Evolutionary conservation across 495 filamentous ascomycete genomes (phyloP).

Genomic region (Xylaria grammica): DNA sequence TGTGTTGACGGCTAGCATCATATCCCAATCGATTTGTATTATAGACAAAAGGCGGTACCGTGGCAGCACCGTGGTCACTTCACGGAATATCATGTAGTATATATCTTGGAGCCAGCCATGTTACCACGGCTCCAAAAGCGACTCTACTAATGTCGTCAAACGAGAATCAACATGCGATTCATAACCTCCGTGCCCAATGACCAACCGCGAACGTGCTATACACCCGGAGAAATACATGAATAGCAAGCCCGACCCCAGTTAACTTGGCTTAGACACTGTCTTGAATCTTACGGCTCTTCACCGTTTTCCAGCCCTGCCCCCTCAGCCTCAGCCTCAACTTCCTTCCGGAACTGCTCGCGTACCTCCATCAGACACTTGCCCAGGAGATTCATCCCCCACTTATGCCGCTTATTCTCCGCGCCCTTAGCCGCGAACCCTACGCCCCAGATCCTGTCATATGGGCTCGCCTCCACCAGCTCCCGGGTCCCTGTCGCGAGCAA

Average conservation of each 20-base stretch:
- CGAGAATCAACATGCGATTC: not conserved
- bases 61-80: slow-evolving; percentile 26
- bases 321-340: slow-evolving; percentile 20
- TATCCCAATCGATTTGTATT: slow-evolving; percentile 31
- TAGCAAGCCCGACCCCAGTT: not conserved
- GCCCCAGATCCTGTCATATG: slow-evolving; percentile 70
- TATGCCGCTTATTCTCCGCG: slow-evolving; percentile 50
- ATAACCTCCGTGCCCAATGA: not conserved
- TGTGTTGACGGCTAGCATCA: slow-evolving; percentile 28
- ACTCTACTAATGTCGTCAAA: slow-evolving; percentile 8
- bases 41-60: slow-evolving; percentile 38
- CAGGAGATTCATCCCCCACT: slow-evolving; percentile 72
- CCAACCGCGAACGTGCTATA: not conserved
- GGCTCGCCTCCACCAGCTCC: slow-evolving; percentile 68
- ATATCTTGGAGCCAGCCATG: slow-evolving; percentile 17
- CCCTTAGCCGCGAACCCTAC: slow-evolving; percentile 61
- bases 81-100: slow-evolving; percentile 29
- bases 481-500: slow-evolving; percentile 63
- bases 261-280: too few species aligned
- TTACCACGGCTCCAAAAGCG: slow-evolving; percentile 14
- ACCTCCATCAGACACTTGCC: slow-evolving; percentile 57
- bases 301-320: not conserved
- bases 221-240: not conserved
- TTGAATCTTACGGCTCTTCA: not conserved
- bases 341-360: slow-evolving; percentile 54